Base-by-base conservation (phyloP, 1,284 basidiomycete species). In the Rhodotorula glutinis region DNA sequence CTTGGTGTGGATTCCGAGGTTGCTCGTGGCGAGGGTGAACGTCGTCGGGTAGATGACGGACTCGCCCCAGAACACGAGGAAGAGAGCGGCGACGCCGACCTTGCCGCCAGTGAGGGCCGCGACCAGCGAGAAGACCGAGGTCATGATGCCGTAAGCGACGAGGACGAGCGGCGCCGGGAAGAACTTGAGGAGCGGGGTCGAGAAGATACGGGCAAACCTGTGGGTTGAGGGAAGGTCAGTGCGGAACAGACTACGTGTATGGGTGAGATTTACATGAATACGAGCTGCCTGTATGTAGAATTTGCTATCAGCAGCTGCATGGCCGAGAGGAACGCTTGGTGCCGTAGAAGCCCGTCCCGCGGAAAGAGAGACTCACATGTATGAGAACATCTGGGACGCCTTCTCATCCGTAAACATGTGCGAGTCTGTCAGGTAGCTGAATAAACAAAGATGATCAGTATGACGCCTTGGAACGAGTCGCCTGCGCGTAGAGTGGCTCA, bases 281-380 rank as follows among this genome's bases (percentile, higher is more conserved):
- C 86, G 76, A 89, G 83, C 71, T 89, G 86, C 73, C 85, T 88
- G 78, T 86, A 85, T 9, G 87, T n/a, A n/a, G n/a, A n/a, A n/a
- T n/a, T n/a, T n/a, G n/a, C n/a, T n/a, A n/a, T n/a, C n/a, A n/a
- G n/a, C n/a, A n/a, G n/a, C n/a, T n/a, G n/a, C n/a, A n/a, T n/a
- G n/a, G n/a, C n/a, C n/a, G n/a, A n/a, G n/a, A n/a, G n/a, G n/a
- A n/a, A n/a, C n/a, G n/a, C n/a, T n/a, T n/a, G n/a, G n/a, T n/a
- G n/a, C n/a, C n/a, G n/a, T n/a, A n/a, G n/a, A n/a, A n/a, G n/a
- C n/a, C n/a, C n/a, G n/a, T n/a, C n/a, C n/a, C n/a, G n/a, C n/a
- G n/a, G n/a, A n/a, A n/a, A n/a, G n/a, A n/a, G n/a, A n/a, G n/a
- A n/a, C n/a, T n/a, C n/a, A n/a, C 73, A 85, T 88, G 78, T 86